Evolutionary conservation across 2,329 filamentous ascomycete species (phyloP).

Genomic region (Scedosporium boydii): DNA sequence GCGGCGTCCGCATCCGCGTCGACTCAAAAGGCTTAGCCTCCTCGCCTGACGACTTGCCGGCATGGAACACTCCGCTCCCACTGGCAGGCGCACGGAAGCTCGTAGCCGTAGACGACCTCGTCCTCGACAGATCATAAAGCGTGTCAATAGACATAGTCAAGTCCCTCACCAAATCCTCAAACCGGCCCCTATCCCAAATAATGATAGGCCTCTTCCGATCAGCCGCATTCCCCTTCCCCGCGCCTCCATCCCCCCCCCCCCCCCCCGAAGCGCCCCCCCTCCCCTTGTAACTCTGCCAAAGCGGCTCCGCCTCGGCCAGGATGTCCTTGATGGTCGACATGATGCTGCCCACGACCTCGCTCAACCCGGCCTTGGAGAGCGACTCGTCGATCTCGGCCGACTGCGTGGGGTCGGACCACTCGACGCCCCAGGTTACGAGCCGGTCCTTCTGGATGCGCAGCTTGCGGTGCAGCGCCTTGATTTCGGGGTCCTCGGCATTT

Average conservation of each 20-base stretch:
- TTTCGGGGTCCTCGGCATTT: constrained; percentile 57
- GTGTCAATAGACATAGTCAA: constrained; percentile 72
- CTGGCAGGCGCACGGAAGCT: constrained; percentile 9
- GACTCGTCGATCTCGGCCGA: constrained; percentile 63
- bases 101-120: constrained; percentile 39
- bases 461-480: constrained; percentile 64
- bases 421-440: constrained; percentile 68
- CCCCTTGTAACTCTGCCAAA: constrained; percentile 54
- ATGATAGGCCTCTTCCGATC: constrained; percentile 48
- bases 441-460: constrained; percentile 73
- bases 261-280: constrained; percentile 7
- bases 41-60: constrained; percentile 26
- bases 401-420: constrained; percentile 66
- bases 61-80: constrained; percentile 18
- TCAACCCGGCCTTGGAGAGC: constrained; percentile 62
- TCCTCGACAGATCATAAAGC: constrained; percentile 65
- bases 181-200: constrained; percentile 61
- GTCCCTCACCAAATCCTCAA: constrained; percentile 65
- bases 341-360: constrained; percentile 68
- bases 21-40: constrained; percentile 46
- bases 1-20: constrained; percentile 51
- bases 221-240: constrained; percentile 27
- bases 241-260: constrained; percentile 8
- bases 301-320: constrained; percentile 62
- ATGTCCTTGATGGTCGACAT: constrained; percentile 76